Base-by-base conservation (phyloP, 2,329 filamentous ascomycete species). In the Venturia carpophila region DNA sequence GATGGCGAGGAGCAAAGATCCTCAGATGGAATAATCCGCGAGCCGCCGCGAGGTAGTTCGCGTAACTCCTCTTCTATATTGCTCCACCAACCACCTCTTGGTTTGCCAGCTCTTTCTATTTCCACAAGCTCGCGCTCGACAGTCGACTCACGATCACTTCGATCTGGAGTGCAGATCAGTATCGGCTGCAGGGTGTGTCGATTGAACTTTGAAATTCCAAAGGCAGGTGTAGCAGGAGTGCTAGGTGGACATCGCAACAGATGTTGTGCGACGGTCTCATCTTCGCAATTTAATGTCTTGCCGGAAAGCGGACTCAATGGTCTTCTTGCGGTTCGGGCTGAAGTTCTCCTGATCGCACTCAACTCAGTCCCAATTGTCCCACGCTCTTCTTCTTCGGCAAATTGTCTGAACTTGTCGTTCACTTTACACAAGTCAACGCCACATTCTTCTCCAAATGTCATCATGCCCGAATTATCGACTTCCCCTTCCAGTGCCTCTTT, bases 381-480 rank as follows among this genome's bases (percentile, higher is more conserved):
- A 34, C 52, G 27, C 30, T n/a, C 30, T 11, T 58, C 30, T 37
- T 58, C 30, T 27, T 58, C 52, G 30, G 19, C 52, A 24, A 37
- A 58, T 10, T 58, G 30, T 58, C 52, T 58, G 52, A 58, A 58
- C 30, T 58, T 37, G 30, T 58, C 15, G 52, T 58, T 58, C 27
- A 58, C 52, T 58, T 58, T 58, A 11, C 52, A 58, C 52, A 58
- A 37, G 27, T 58, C 52, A 58, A 58, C 52, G 52, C 52, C 52
- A 21, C 37, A 58, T 37, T 58, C 52, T 19, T 58, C 52, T 58
- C 52, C 52, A 37, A 58, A 58, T 6, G 52, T 58, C 52, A 58
- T 58, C 52, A 34, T 21, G 10, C 52, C 52, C 19, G 47, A 27
- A 15, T 17, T 27, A 52, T 37, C 27, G 30, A 58, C 19, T 27